These are phyloP conservation scores for Lindgomyces ingoldianus DNA, from an alignment of 495 filamentous ascomycete species.

Conservation along the genomic window DNA sequence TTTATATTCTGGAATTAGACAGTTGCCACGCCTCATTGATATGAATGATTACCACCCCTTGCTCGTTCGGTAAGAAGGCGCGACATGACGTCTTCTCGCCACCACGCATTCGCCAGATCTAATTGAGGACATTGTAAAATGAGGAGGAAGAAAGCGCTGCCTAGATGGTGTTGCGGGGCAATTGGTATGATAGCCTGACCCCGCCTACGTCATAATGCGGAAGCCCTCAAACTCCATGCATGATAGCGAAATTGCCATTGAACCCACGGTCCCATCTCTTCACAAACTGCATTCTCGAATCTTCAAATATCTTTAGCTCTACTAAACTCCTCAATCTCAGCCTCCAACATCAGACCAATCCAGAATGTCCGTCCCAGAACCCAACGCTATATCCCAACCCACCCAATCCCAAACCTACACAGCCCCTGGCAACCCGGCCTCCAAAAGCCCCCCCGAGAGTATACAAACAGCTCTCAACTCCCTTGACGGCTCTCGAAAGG, in stretches of 20 bases:
- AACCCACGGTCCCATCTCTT: too few species aligned
- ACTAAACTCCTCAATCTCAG: background rate
- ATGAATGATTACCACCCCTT: too few species aligned
- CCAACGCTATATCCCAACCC: conserved; percentile 43
- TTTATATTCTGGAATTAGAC: too few species aligned
- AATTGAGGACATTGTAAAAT: background rate
- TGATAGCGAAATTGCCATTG: background rate
- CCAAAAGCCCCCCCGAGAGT: conserved; percentile 42
- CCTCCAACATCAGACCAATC: background rate
- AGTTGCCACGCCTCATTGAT: too few species aligned
- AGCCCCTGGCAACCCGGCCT: conserved; percentile 44
- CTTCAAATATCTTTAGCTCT: too few species aligned
- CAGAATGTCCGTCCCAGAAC: conserved; percentile 32
- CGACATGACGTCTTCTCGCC: too few species aligned
- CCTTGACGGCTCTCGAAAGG: conserved; percentile 1
- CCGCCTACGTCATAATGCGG: background rate
- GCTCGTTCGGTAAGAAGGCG: too few species aligned
- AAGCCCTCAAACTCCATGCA: background rate
- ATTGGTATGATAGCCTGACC: background rate
- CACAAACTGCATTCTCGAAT: too few species aligned
- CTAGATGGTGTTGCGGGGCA: background rate
- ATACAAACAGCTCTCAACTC: conserved; percentile 31
- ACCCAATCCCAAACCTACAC: conserved; percentile 41
- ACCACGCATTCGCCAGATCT: too few species aligned
- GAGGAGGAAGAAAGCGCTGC: too few species aligned